Evolutionary conservation across 2,329 filamentous ascomycete genomes (phyloP), one percentile per base, ranked within the genome.

Genomic region (Neonectria neomacrospora): DNA sequence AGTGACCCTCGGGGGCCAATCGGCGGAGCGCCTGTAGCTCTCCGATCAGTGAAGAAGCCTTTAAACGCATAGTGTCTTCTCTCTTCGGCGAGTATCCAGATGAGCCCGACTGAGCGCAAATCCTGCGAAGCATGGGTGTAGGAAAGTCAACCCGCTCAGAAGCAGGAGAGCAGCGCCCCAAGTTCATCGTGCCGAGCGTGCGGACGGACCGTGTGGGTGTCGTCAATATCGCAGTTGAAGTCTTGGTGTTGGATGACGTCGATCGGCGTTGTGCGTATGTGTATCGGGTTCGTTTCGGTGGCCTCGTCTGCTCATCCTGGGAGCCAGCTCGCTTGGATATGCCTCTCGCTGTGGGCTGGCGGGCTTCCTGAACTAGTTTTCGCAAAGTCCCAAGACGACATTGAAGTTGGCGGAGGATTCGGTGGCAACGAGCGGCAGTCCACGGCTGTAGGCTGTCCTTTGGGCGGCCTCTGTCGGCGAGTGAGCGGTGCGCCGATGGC

Each of bases 361-460:
- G 61, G 20, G 71, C 65, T 47, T 76, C 65, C 53, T 70, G 41
- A 54, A 71, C 69, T 10, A 80, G 72, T 45, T 77, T 79, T 37
- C 78, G 77, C 6, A 85, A 70, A 2, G 76, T 71, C n/a, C 74
- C 68, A 23, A 85, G 67, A 10, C 82, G 79, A 8, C 80, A 77
- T 30, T 83, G 77, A 0, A 85, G 71, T 34, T 83, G 83, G 3
- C 82, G 81, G 18, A 85, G 76, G 6, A 84, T 70, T 2, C 82
- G 77, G 51, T 81, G 79, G 47, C 83, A 85, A 58, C 82, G 75
- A 53, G 80, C 78, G 5, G 83, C 80, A 5, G 81, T 85, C 83
- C 83, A 85, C 12, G 75, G 75, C 47, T 78, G 77, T 12, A 61
- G n/a, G 32, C 70, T 63, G 45, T 68, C 58, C 41, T 58, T 65